Conservation (phyloP, 179 eudicot species). For the Beta macrorhiza region DNA sequence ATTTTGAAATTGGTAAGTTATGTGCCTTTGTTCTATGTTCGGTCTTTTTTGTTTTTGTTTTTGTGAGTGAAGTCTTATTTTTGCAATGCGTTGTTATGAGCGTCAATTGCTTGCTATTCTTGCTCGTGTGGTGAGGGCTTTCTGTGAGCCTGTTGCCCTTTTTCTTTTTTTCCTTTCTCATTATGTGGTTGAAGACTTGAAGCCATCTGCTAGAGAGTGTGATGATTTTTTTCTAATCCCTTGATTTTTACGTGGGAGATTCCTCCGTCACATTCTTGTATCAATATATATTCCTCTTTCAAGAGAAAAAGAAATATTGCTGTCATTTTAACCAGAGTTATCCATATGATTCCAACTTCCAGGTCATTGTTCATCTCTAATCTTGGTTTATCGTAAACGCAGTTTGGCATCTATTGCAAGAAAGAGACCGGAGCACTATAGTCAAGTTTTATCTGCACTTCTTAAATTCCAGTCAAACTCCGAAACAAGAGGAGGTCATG, state of each 20-base stretch:
- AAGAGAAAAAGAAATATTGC: neutral
- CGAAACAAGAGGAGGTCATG: conserved; percentile 67
- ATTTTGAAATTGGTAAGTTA: neutral
- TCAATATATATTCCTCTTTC: neutral
- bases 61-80: too few relatives aligned
- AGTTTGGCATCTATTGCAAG: conserved; percentile 87
- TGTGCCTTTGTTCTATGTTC: neutral
- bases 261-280: neutral
- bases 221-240: neutral
- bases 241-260: neutral
- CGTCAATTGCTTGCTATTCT: neutral
- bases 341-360: neutral
- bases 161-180: neutral
- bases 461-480: conserved; percentile 64
- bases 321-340: neutral
- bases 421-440: conserved; percentile 69
- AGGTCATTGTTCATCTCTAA: conserved; percentile 26
- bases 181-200: neutral
- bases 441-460: conserved; percentile 54
- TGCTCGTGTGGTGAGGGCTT: neutral
- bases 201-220: neutral
- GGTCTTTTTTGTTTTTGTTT: neutral
- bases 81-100: neutral
- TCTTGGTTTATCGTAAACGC: conserved; percentile 29
- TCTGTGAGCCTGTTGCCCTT: neutral